Evolutionary conservation across 176 grass and related monocot species (phyloP), one percentile per base, ranked within the genome.

Genomic region (Saccharum spontaneum): DNA sequence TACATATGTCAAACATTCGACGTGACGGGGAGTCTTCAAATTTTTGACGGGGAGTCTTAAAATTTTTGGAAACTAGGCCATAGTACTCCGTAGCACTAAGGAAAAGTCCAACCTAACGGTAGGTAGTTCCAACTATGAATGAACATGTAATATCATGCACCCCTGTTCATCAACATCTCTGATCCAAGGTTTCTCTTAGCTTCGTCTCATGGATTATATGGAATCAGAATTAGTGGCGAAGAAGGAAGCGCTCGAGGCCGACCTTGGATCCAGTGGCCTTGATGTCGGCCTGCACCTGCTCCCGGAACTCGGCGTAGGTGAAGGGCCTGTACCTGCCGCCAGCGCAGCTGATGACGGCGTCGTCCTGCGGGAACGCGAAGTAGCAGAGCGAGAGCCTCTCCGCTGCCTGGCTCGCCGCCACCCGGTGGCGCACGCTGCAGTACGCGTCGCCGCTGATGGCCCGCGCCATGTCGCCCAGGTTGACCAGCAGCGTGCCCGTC

Each of bases 351-450:
- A 98, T 75, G 12, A 92, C 34, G 31, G 75, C 77, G 8, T 91
- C 89, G 31, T 91, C 90, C 17, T 37, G 10, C 13, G 92, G 95
- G 87, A 94, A 93, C 14, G 59, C 90, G 74, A 93, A 98, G 84
- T 98, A 98, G 73, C 95, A 94, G 2, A 94, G 46, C 1, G 95
- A 94, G 16, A 93, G 12, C 79, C 92, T 91, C 79, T 88, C 95
- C 8, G 9, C 22, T 0, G 17, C 28, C 8, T 44, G 46, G 79
- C 75, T 91, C 5, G 91, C 85, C 57, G 89, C 54, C 73, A 98
- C 95, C 73, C 95, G 86, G 86, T 98, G 95, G 18, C 83, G 83
- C 43, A 76, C 89, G 65, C 90, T 94, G 31, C 23, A 69, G 71
- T 78, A 98, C 76, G 31, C 45, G 66, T 86, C 92, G 24, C 86